These are phyloP conservation scores for Meira miltonrushii DNA, from an alignment of 1,284 basidiomycete species.

Conservation along the genomic window DNA sequence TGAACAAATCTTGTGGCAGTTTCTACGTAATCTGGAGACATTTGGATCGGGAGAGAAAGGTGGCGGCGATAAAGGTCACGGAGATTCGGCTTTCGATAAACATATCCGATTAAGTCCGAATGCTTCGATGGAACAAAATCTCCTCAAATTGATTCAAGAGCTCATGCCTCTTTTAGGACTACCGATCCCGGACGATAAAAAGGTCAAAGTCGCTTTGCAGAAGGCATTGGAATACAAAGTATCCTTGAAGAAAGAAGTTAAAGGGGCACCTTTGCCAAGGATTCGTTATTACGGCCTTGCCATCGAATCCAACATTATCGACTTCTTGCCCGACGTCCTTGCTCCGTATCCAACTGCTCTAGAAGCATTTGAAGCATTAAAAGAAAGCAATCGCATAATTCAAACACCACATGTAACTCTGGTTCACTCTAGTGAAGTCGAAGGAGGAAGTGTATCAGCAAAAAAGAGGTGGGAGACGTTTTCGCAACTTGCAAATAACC, in stretches of 20 bases:
- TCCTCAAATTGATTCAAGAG: slow-evolving; percentile 14
- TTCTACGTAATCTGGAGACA: slow-evolving; percentile 62
- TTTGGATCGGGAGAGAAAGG: slow-evolving; percentile 56
- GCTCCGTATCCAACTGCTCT: not conserved
- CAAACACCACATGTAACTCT: slow-evolving; percentile 76
- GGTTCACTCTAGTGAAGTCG: slow-evolving; percentile 59
- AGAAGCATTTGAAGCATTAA: slow-evolving; percentile 17
- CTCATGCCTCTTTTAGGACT: slow-evolving; percentile 12
- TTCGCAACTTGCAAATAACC: slow-evolving; percentile 1
- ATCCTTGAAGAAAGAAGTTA: slow-evolving; percentile 5
- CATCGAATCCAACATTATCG: slow-evolving; percentile 24
- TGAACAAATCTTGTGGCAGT: slow-evolving; percentile 75
- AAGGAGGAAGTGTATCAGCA: slow-evolving; percentile 36
- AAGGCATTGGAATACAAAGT: slow-evolving; percentile 21
- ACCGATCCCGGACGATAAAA: slow-evolving; percentile 10
- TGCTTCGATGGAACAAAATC: slow-evolving; percentile 49
- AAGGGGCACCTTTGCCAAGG: not conserved
- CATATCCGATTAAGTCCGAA: slow-evolving; percentile 65
- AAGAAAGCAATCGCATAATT: slow-evolving; percentile 59
- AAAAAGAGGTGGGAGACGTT: slow-evolving; percentile 23
- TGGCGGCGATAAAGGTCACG: slow-evolving; percentile 42
- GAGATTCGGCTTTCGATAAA: slow-evolving; percentile 60
- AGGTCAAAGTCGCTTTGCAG: slow-evolving; percentile 17
- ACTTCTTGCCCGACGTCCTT: slow-evolving; percentile 14
- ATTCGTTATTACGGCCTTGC: slow-evolving; percentile 38